phyloP scores from a whole-genome alignment of 1,284 basidiomycete species.

The Marasmius sp. region DNA sequence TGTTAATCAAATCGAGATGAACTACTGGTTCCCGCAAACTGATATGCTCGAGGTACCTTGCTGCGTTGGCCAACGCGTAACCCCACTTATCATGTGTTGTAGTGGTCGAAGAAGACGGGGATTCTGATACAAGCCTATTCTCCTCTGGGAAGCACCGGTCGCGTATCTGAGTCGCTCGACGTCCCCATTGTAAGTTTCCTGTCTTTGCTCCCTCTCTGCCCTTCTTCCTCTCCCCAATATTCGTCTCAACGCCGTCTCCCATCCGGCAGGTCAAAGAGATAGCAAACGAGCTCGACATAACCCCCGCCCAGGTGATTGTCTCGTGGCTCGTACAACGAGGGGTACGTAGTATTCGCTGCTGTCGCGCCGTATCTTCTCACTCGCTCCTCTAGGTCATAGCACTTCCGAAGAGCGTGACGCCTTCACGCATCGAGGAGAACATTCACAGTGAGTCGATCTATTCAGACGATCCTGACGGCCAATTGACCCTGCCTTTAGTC shows the following conservation, averaged over 20 bases:
- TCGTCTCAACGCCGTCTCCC: not conserved
- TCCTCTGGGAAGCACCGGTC: constrained; percentile 67
- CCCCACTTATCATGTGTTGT: not conserved
- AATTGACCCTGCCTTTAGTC: constrained; percentile 33
- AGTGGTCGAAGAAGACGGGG: constrained; percentile 65
- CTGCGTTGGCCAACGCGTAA: not conserved
- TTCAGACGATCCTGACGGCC: not conserved
- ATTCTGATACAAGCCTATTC: constrained; percentile 80
- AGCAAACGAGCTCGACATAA: constrained; percentile 64
- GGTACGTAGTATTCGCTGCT: constrained; percentile 31
- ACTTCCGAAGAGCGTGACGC: constrained; percentile 79
- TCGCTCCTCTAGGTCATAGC: constrained; percentile 53
- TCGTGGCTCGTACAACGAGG: constrained; percentile 81
- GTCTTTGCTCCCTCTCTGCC: too few relatives aligned
- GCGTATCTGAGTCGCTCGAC: constrained; percentile 54
- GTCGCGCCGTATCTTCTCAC: not conserved
- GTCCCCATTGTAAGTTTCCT: constrained; percentile 47
- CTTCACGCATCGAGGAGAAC: constrained; percentile 73
- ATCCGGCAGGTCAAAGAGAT: constrained; percentile 50
- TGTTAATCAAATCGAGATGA: constrained; percentile 82
- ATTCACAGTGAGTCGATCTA: constrained; percentile 44
- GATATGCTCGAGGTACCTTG: constrained; percentile 66
- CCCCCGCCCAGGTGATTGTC: constrained; percentile 75
- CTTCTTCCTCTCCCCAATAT: not conserved
- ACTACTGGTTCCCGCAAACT: constrained; percentile 79